Evolutionary conservation across 1,284 basidiomycete genomes (phyloP).

Genomic region (Ceratorhiza oryzae-sativae): DNA sequence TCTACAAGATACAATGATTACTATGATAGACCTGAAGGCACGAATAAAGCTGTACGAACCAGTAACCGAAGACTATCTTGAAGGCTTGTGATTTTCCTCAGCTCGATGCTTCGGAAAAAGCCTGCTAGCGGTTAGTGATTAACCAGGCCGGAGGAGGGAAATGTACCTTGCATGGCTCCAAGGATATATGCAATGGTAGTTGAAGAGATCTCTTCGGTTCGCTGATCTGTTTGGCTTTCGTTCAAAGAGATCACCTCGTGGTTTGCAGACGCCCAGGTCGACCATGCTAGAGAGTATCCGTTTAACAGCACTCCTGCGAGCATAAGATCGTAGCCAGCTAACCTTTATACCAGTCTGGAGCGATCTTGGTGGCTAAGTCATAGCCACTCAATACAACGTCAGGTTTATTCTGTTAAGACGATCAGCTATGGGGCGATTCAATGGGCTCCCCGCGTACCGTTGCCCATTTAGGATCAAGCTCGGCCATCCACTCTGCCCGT

Average conservation of each 20-base stretch:
- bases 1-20: background rate
- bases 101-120: constrained; percentile 34
- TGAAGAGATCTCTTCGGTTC: constrained; percentile 18
- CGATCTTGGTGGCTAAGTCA: constrained; percentile 32
- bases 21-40: background rate
- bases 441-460: background rate
- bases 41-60: background rate
- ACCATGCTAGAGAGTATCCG: constrained; percentile 6
- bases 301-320: background rate
- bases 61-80: constrained; percentile 29
- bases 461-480: constrained; percentile 24
- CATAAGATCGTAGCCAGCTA: background rate
- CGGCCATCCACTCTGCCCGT: constrained; percentile 83
- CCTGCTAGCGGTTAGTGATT: constrained; percentile 3
- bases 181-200: constrained; percentile 29
- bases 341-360: constrained; percentile 36
- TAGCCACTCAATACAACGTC: constrained; percentile 26
- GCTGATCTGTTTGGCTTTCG: constrained; percentile 28
- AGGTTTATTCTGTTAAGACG: background rate
- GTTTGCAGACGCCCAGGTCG: constrained; percentile 33
- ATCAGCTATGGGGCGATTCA: no score
- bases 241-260: constrained; percentile 23
- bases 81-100: constrained; percentile 22
- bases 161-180: constrained; percentile 27
- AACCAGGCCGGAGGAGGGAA: background rate